A percentile compares a stretch with the other conserved stretches of the same genome.
These are phyloP conservation scores for Daedalea quercina DNA, from an alignment of 768 basidiomycete genomes.

Conservation along the genomic window DNA sequence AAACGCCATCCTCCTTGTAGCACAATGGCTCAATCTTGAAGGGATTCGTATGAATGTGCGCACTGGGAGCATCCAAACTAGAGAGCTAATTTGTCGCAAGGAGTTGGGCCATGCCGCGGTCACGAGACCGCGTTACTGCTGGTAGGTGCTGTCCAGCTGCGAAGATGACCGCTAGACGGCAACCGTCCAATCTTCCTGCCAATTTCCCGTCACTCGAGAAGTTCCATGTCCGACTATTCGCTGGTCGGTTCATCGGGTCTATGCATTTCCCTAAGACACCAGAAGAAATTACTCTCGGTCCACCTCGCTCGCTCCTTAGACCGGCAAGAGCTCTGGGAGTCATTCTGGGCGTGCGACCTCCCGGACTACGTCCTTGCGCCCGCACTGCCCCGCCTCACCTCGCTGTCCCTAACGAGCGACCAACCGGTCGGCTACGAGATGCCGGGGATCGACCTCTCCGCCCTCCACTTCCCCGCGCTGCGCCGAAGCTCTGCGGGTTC, in stretches of 20 bases:
- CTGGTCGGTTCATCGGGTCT: neutral
- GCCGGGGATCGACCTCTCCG: slow-evolving; percentile 11
- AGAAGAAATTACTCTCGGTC: neutral
- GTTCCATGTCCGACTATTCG: neutral
- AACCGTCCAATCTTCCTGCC: no score
- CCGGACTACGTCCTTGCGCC: slow-evolving; percentile 12
- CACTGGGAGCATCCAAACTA: no score
- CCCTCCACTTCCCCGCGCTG: slow-evolving; percentile 12
- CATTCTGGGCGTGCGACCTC: slow-evolving; percentile 13
- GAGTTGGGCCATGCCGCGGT: no score
- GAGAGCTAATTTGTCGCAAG: no score
- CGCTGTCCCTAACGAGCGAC: slow-evolving; percentile 14
- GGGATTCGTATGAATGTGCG: no score
- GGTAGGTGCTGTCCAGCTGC: no score
- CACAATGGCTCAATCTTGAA: no score
- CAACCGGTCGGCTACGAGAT: slow-evolving; percentile 11
- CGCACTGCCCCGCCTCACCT: slow-evolving; percentile 8
- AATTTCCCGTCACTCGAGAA: neutral
- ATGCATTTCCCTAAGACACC: neutral
- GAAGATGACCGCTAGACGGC: no score
- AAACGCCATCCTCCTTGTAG: no score
- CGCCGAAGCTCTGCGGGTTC: slow-evolving; percentile 9
- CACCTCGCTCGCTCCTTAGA: neutral
- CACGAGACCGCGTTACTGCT: no score
- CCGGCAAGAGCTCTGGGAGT: neutral